Base-by-base conservation (phyloP, 2,329 filamentous ascomycete genomes). In the Beauveria bassiana region DNA sequence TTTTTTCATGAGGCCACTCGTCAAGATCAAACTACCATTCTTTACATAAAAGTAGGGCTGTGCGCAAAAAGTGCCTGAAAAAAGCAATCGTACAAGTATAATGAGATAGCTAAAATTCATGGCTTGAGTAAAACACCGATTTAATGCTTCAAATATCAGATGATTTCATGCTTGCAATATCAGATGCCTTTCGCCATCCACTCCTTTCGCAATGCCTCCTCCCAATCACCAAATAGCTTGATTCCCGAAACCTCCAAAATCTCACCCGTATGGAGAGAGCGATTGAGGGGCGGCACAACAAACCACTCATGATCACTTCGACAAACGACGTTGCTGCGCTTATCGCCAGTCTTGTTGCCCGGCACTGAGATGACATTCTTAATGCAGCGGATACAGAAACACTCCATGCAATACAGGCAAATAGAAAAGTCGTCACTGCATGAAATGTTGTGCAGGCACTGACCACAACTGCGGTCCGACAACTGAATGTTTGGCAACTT, bases 291-390 rank as follows among this genome's bases (percentile, higher is more conserved):
- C 26, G 70, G 72, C n/a, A 78, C 73, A 1, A 66, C 52, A 20
- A 78, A 70, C 75, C 75, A 78, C 45, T 70, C 67, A 52, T 78
- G 75, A 45, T 75, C 71, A 18, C 68, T 68, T n/a, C 70, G 66
- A 47, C 74, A 77, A 28, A 74, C 66, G 22, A 73, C 58, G 12
- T 72, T 70, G 9, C 63, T 57, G 7, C 64, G 68, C 4, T 69
- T 65, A 26, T 73, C 70, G 5, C 62, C 64, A 9, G 70, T 72
- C 55, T 68, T 69, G 59, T 74, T 74, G 0, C 68, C 68, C 2
- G 68, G 67, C 2, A 65, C 64, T 63, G 69, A 68, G 50, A 74
- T 73, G 4, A 71, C 54, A 7, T 50, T 65, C 9, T 70, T 63
- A 26, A 75, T 61, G 40, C 76, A 78, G 14, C 64, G 62, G n/a